These are phyloP conservation scores for Bisporella sp. DNA, from an alignment of 2,329 filamentous ascomycete species.

Conservation along the genomic window DNA sequence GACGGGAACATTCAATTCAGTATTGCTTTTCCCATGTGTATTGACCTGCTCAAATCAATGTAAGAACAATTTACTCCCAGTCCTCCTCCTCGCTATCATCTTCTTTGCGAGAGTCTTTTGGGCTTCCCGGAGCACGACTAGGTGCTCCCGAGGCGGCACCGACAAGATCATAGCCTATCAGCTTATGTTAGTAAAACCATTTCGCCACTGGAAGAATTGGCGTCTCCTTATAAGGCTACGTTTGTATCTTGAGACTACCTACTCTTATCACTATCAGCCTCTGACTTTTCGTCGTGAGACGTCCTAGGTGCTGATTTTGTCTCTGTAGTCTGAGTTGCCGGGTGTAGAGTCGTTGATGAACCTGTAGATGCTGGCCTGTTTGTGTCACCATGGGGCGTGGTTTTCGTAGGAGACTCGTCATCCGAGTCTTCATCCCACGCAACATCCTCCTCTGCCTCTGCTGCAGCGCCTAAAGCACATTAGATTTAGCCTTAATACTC, in stretches of 20 bases:
- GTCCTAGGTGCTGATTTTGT: constrained; percentile 56
- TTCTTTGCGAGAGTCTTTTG: constrained; percentile 47
- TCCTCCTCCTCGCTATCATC: constrained; percentile 67
- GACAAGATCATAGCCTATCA: constrained; percentile 74
- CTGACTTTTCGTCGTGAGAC: constrained; percentile 84
- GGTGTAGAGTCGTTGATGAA: constrained; percentile 56
- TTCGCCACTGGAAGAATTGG: too few species aligned
- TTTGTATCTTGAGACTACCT: not conserved
- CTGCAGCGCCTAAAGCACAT: constrained; percentile 40
- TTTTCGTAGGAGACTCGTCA: constrained; percentile 47
- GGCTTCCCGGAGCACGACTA: constrained; percentile 68
- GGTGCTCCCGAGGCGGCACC: constrained; percentile 67
- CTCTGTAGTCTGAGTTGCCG: constrained; percentile 30
- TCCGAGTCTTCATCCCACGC: constrained; percentile 61
- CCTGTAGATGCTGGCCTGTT: constrained; percentile 39
- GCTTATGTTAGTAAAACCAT: not conserved
- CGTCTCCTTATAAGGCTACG: too few species aligned
- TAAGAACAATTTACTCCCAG: constrained; percentile 57
- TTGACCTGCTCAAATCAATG: not conserved
- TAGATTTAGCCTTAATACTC: constrained; percentile 11
- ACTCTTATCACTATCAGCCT: constrained; percentile 83
- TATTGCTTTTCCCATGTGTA: too few species aligned
- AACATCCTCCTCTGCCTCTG: constrained; percentile 60
- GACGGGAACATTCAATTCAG: too few species aligned
- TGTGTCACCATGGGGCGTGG: constrained; percentile 33